A percentile compares a stretch with the other conserved stretches of the same genome.
phyloP scores from a whole-genome alignment of 176 grass and related monocot genomes.

The Triticum aestivum region DNA sequence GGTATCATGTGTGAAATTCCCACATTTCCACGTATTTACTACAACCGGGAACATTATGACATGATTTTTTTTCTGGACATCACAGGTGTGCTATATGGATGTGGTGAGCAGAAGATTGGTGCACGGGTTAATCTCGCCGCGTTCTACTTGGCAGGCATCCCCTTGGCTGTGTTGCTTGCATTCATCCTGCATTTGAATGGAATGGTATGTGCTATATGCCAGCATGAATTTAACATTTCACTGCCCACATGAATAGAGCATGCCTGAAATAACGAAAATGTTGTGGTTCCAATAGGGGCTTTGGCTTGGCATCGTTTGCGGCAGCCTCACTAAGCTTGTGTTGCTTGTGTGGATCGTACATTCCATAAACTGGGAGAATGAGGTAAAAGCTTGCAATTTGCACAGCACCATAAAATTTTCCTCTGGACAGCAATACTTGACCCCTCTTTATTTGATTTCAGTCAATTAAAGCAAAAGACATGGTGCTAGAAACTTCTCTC shows the following conservation, averaged over 20 bases:
- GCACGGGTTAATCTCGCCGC: slow-evolving; percentile 23
- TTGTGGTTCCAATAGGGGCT: neutral
- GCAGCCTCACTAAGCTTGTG: neutral
- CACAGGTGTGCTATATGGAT: slow-evolving; percentile 28
- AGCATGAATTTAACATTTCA: neutral
- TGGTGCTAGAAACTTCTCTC: neutral
- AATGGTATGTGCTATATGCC: neutral
- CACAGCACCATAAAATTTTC: neutral
- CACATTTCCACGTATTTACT: neutral
- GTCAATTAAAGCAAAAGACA: neutral
- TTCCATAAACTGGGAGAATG: neutral
- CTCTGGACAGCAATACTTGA: neutral
- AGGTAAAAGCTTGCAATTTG: neutral
- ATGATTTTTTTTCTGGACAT: neutral
- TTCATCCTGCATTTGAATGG: slow-evolving; percentile 28
- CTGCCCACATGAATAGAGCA: neutral
- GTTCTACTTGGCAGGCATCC: slow-evolving; percentile 34
- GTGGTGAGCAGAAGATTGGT: slow-evolving; percentile 25
- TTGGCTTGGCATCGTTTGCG: neutral
- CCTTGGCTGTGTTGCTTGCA: slow-evolving; percentile 22
- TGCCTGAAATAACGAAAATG: neutral
- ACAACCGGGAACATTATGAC: too few species aligned
- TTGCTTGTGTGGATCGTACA: neutral
- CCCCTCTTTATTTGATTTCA: neutral
- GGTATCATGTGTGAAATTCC: neutral